Conservation (phyloP, 176 grass and related monocot genomes). For the Oryza punctata region DNA sequence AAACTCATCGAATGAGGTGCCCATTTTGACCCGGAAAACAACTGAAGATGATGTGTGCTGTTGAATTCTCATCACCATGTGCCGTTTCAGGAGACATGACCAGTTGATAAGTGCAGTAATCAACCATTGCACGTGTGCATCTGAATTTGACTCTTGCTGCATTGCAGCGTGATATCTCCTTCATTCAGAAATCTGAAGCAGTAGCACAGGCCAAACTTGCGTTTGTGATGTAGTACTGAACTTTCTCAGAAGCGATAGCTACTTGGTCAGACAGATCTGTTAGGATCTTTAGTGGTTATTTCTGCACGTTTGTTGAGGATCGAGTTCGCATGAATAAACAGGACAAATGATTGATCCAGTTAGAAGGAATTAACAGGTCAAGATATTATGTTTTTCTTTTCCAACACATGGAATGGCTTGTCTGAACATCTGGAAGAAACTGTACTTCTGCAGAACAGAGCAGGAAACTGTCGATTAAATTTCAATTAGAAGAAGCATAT, state of each 20-base stretch:
- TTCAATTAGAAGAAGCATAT: too few relatives aligned
- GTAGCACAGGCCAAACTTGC: neutral
- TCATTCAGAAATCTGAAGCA: neutral
- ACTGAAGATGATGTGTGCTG: neutral
- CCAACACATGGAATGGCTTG: neutral
- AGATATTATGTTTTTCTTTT: neutral
- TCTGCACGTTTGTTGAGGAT: neutral
- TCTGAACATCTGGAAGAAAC: too few relatives aligned
- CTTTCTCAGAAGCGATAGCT: neutral
- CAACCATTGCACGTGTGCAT: neutral
- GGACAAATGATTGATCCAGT: neutral
- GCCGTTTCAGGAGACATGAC: neutral
- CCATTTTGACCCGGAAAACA: neutral
- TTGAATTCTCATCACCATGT: neutral
- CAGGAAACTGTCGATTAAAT: too few relatives aligned
- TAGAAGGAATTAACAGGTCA: neutral
- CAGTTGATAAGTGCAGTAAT: neutral
- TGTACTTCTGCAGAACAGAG: neutral
- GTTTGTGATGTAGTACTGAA: neutral
- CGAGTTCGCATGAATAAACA: neutral
- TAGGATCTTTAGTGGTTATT: neutral
- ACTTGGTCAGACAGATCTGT: neutral
- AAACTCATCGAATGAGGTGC: neutral
- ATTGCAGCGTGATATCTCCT: neutral
- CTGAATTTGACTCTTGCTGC: neutral